Conservation (phyloP, 305 asterid species). For the Plantago coronopus region DNA sequence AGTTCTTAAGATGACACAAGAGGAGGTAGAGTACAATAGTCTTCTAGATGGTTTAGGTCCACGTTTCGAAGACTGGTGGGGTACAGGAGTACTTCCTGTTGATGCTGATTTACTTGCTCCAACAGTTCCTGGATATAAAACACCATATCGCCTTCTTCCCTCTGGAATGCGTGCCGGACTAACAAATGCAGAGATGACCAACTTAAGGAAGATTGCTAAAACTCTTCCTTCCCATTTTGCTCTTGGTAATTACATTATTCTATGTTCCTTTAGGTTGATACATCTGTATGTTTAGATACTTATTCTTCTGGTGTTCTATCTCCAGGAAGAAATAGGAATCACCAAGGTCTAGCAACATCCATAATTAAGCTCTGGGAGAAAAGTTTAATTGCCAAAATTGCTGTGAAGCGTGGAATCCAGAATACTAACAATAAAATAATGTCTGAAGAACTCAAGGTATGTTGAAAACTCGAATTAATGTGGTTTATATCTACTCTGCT, state of each 20-base stretch:
- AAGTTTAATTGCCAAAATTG: constrained; percentile 90
- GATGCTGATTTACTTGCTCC: constrained; percentile 97
- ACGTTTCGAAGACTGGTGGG: constrained; percentile 99
- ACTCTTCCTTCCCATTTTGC: constrained; percentile 95
- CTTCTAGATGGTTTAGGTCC: constrained; percentile 89
- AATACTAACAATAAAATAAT: constrained; percentile 92
- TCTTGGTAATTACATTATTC: constrained; percentile 53
- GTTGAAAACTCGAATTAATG: constrained; percentile 11
- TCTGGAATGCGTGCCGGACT: constrained; percentile 82
- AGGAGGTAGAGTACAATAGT: constrained; percentile 65
- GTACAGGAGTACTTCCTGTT: constrained; percentile 94
- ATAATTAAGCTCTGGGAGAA: constrained; percentile 95
- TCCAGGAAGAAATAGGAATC: constrained; percentile 91
- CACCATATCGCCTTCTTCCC: constrained; percentile 96
- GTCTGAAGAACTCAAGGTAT: constrained; percentile 98
- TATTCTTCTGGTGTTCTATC: constrained; percentile 22
- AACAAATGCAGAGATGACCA: constrained; percentile 95
- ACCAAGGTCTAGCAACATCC: constrained; percentile 92
- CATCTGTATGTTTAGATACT: constrained; percentile 16
- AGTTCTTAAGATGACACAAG: constrained; percentile 58
- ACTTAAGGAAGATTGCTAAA: constrained; percentile 80
- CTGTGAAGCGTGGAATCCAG: constrained; percentile 99
- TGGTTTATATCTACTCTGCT: background rate
- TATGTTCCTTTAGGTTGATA: constrained; percentile 7
- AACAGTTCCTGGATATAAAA: constrained; percentile 78